Percentiles rank a stretch among this genome's conserved stretches.
phyloP scores from a whole-genome alignment of 1,139 yeast species.

The Blastobotrys malaysiensis region DNA sequence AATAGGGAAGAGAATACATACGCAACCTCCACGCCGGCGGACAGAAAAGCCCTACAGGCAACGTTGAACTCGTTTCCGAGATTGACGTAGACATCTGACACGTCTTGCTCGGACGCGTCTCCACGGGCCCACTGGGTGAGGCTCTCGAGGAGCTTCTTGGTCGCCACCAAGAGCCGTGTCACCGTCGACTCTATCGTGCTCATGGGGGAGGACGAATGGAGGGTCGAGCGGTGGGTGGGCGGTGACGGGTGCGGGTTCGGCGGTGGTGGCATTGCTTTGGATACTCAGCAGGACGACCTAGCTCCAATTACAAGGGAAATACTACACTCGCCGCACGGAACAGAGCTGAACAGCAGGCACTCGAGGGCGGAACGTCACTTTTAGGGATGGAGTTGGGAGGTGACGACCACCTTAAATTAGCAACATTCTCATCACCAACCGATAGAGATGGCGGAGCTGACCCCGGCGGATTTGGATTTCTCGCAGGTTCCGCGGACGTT shows the following conservation, averaged over 20 bases:
- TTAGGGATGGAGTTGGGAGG: too few relatives aligned
- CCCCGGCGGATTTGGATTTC: slow-evolving; percentile 11
- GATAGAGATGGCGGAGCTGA: background rate
- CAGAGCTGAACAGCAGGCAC: too few relatives aligned
- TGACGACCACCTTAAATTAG: too few relatives aligned
- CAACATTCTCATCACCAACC: background rate
- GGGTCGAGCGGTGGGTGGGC: background rate
- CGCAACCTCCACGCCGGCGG: slow-evolving; percentile 60
- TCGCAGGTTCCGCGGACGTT: slow-evolving; percentile 34
- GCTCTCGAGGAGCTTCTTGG: slow-evolving; percentile 79
- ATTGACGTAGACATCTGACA: slow-evolving; percentile 86
- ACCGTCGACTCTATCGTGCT: slow-evolving; percentile 79
- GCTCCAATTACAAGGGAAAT: background rate
- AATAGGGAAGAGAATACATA: slow-evolving; percentile 15
- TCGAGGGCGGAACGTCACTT: too few relatives aligned
- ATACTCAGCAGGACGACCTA: background rate
- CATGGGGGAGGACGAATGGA: slow-evolving; percentile 25
- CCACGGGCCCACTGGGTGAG: slow-evolving; percentile 88
- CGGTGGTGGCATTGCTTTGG: background rate
- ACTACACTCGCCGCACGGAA: background rate
- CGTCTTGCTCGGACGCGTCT: slow-evolving; percentile 72
- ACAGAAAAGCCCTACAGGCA: slow-evolving; percentile 68
- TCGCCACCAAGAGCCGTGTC: slow-evolving; percentile 76
- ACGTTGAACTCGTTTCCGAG: slow-evolving; percentile 91
- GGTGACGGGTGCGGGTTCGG: background rate